Base-by-base conservation (phyloP, 2,329 filamentous ascomycete species). In the Arachnomyces sp. region DNA sequence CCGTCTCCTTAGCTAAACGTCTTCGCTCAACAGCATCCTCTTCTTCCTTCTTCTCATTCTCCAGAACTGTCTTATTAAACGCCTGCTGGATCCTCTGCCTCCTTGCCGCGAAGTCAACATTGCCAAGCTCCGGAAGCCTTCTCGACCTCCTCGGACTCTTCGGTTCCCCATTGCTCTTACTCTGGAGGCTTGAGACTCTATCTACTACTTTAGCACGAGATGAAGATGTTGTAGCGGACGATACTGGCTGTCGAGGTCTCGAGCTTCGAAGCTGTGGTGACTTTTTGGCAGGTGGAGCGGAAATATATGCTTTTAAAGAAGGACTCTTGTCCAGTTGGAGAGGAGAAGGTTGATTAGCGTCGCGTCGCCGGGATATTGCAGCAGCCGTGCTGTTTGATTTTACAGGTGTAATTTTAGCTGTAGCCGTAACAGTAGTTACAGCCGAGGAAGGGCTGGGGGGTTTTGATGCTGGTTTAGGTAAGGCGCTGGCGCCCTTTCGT, bases 231-330 rank as follows among this genome's bases (percentile, higher is more conserved):
- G 76, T 76, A n/a, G 83, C 83, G 40, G 78, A 71, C 7, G 85
- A 86, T 15, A 93, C 80, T 7, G 84, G 82, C 54, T 86, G 82
- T 38, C 86, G 74, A n/a, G 86, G 85, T 31, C 86, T 74, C 31
- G 86, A 92, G 55, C 85, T 92, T 55, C 87, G 78, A 36, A 94
- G 67, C 7, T 82, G 78, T 3, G 87, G 86, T 1, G 88, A 93
- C 28, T 82, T 73, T 56, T 85, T 86, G 1, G 84, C 77, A 13
- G 73, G 71, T 32, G 84, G 78, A 28, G 77, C 70, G 42, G 82
- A 76, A 49, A 92, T 84, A 57, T 84, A 86, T 30, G 85, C 84
- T 51, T 83, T 80, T 9, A 92, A 71, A 37, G 77, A 73, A 33
- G 71, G 65, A 51, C 72, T 79, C 52, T 71, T 76, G 45, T 69